Evolutionary conservation across 129 eudicot species (phyloP), one percentile per base, ranked within the genome.

Genomic region (Pittosporum tobira): DNA sequence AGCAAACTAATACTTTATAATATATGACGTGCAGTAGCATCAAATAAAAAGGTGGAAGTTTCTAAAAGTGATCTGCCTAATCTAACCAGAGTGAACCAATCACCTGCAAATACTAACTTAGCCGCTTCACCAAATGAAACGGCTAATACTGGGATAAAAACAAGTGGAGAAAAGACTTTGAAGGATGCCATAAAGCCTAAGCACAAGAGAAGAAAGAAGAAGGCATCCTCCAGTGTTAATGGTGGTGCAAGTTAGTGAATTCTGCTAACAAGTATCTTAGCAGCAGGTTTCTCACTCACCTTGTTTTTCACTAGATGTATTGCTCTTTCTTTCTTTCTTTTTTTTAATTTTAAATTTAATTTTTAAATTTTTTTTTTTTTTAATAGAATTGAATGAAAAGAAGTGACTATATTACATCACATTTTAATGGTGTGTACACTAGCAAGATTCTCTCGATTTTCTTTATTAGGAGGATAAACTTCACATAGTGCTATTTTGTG

Each of bases 161-260:
- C n/a, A n/a, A n/a, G n/a, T n/a, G n/a, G n/a, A n/a, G n/a, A 70
- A 2, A 80, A 73, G 80, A 76, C 94, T 1, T 57, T 91, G 53
- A 61, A 63, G 66, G 95, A 91, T 76, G 96, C 98, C 24, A 88
- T 91, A 65, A 91, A 91, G 71, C 94, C 94, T 3, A 91, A 69
- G 73, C 80, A 83, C 79, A 86, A 79, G 67, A 75, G 98, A 64
- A 90, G 61, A 68, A n/a, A n/a, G n/a, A 82, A 77, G 78, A 88
- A 84, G 68, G 51, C 56, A 19, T 56, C 85, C 15, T 67, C 79
- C 59, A 61, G 24, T 2, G 15, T 16, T 27, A 38, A 15, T 58
- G 27, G n/a, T n/a, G n/a, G n/a, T n/a, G n/a, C 53, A 26, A 67
- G 67, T n/a, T 72, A 65, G 73, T 20, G 11, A 46, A 52, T 3